These are phyloP conservation scores for Orbilia brochopaga DNA, from an alignment of 2,329 filamentous ascomycete genomes.

Conservation along the genomic window DNA sequence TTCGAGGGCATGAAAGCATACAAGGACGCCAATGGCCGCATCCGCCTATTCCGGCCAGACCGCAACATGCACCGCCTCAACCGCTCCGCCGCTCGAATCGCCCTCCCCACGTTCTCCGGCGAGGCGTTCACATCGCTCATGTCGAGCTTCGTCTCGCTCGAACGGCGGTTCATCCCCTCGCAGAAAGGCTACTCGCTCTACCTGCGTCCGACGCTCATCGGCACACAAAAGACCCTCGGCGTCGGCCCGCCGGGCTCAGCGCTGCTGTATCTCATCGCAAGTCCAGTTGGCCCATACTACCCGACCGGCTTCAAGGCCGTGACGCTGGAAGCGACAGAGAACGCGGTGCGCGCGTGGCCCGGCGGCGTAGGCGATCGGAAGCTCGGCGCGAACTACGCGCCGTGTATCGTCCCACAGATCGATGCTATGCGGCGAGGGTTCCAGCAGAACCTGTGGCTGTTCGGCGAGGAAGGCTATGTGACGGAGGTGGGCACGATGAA, in stretches of 20 bases:
- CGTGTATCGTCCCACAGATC: constrained; percentile 94
- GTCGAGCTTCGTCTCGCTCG: constrained; percentile 76
- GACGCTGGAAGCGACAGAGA: constrained; percentile 92
- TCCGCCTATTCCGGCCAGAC: constrained; percentile 90
- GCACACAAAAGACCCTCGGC: constrained; percentile 91
- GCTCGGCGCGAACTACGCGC: constrained; percentile 98
- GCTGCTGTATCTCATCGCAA: constrained; percentile 92
- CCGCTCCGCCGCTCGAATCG: constrained; percentile 87
- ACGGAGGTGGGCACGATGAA: constrained; percentile 99
- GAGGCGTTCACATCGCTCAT: constrained; percentile 80
- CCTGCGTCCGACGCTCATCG: constrained; percentile 94
- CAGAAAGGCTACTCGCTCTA: constrained; percentile 91
- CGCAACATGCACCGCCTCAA: constrained; percentile 97
- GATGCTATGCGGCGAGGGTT: constrained; percentile 88
- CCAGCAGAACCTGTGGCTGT: constrained; percentile 98
- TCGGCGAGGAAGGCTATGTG: constrained; percentile 91
- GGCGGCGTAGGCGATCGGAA: constrained; percentile 98
- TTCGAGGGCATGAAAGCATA: constrained; percentile 99
- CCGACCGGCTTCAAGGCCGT: constrained; percentile 98
- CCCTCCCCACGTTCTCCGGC: constrained; percentile 82
- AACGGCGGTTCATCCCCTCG: constrained; percentile 87
- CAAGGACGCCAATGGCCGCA: constrained; percentile 77
- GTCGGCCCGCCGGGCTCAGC: constrained; percentile 91
- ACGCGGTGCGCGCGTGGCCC: constrained; percentile 95
- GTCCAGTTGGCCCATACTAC: constrained; percentile 96